phyloP scores from a whole-genome alignment of 2,329 filamentous ascomycete species.

The Stachybotrys elegans region DNA sequence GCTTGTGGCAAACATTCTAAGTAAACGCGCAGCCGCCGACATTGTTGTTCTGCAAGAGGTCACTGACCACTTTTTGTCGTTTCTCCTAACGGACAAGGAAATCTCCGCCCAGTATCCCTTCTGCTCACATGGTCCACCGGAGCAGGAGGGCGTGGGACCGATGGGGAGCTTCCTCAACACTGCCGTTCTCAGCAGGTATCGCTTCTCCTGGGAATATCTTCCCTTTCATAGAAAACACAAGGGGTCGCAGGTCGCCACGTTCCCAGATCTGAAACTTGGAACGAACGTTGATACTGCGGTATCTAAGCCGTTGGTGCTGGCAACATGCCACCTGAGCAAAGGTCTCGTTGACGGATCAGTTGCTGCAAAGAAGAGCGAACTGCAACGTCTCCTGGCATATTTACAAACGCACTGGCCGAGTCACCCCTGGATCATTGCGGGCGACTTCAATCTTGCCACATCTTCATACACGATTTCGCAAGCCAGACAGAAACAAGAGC shows the following conservation, averaged over 20 bases:
- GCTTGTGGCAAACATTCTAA: conserved; percentile 39
- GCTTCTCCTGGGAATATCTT: too few species aligned
- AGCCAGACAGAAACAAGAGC: conserved; percentile 45
- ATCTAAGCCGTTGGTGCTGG: conserved; percentile 41
- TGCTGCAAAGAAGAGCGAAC: conserved; percentile 49
- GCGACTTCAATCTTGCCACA: conserved; percentile 61
- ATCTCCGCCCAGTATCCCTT: conserved; percentile 49
- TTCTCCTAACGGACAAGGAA: conserved; percentile 40
- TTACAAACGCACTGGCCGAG: conserved; percentile 33
- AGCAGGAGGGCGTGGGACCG: too few species aligned
- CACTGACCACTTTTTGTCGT: conserved; percentile 56
- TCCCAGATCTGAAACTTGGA: conserved; percentile 20
- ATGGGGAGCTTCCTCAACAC: too few species aligned
- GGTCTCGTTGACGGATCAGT: conserved; percentile 56
- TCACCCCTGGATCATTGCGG: conserved; percentile 52
- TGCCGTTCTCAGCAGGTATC: conserved; percentile 55
- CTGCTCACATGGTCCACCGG: conserved; percentile 51
- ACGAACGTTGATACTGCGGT: conserved; percentile 6
- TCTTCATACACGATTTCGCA: conserved; percentile 50
- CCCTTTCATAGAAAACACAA: conserved; percentile 54
- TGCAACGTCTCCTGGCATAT: conserved; percentile 44
- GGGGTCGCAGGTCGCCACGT: conserved; percentile 44
- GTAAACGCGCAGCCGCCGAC: conserved; percentile 36
- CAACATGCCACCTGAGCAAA: conserved; percentile 56
- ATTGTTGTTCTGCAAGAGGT: conserved; percentile 57